Conservation (phyloP, 192 early-diverging fungal genomes). For the Jimgerdemannia lactiflua region DNA sequence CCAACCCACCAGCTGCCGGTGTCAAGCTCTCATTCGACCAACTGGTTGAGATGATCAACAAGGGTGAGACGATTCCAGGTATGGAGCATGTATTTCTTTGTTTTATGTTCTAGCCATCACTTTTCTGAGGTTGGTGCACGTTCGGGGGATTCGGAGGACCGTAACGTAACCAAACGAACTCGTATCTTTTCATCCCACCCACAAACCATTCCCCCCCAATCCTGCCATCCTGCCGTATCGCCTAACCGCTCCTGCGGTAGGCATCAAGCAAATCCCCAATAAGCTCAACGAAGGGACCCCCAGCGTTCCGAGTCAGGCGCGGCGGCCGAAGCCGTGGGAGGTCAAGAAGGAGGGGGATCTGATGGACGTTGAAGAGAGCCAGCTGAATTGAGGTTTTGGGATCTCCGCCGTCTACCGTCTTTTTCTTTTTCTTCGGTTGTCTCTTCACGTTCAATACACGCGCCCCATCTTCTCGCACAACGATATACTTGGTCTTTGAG, state of each 20-base stretch:
- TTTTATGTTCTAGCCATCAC: no score
- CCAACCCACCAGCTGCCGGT: background rate
- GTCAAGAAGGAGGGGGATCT: background rate
- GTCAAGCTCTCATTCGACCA: constrained; percentile 33
- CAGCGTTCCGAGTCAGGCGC: constrained; percentile 22
- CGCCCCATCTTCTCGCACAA: no score
- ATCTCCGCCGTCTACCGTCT: no score
- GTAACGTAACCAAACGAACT: background rate
- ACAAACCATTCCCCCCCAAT: no score
- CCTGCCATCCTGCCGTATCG: background rate
- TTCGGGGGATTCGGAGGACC: no score
- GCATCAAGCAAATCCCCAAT: constrained; percentile 37
- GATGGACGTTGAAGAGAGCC: background rate
- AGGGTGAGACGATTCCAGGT: constrained; percentile 38
- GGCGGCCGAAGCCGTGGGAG: constrained; percentile 37
- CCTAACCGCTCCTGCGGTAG: background rate
- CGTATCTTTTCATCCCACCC: background rate
- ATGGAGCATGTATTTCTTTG: background rate
- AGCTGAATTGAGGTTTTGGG: background rate
- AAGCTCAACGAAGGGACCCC: constrained; percentile 33
- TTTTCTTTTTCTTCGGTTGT: no score
- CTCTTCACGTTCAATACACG: no score
- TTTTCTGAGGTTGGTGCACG: no score
- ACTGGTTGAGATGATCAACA: constrained; percentile 39
- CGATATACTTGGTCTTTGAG: no score